phyloP scores from a whole-genome alignment of 768 basidiomycete genomes.

The Tremella yokohamensis region DNA sequence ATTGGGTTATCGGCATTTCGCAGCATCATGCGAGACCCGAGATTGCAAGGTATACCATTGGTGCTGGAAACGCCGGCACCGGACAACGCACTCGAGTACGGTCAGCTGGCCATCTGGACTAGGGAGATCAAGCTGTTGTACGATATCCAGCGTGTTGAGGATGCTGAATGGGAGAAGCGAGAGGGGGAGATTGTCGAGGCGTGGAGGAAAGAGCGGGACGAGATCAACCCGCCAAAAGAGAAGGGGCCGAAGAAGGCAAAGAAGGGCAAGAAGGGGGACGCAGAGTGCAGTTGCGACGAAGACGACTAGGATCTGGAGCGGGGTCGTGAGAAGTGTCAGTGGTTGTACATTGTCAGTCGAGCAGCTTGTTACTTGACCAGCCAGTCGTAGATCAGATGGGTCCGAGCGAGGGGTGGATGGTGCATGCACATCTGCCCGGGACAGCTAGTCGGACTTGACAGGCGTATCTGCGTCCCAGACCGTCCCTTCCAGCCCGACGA shows the following conservation, averaged over 20 bases:
- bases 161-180: conserved; percentile 35
- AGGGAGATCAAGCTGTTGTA: conserved; percentile 67
- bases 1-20: conserved; percentile 64
- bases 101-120: conserved; percentile 61
- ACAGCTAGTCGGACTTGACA: background rate
- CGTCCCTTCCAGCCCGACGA: conserved; percentile 35
- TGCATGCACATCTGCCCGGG: too few species aligned
- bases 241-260: conserved; percentile 27
- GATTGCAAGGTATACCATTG: conserved; percentile 67
- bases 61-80: conserved; percentile 77
- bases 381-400: too few species aligned
- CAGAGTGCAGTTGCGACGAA: conserved; percentile 19
- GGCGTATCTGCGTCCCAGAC: conserved; percentile 35
- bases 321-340: background rate
- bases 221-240: conserved; percentile 38
- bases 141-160: conserved; percentile 44
- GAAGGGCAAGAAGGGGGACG: conserved; percentile 22
- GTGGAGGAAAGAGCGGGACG: conserved; percentile 41
- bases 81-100: conserved; percentile 54
- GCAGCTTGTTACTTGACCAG: too few species aligned
- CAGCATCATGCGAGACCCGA: conserved; percentile 65
- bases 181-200: conserved; percentile 33
- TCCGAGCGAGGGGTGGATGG: too few species aligned
- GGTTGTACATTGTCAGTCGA: background rate
- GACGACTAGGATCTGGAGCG: background rate